Evolutionary conservation across 139 green algal species (phyloP).

Genomic region (Gonium pectorale): DNA sequence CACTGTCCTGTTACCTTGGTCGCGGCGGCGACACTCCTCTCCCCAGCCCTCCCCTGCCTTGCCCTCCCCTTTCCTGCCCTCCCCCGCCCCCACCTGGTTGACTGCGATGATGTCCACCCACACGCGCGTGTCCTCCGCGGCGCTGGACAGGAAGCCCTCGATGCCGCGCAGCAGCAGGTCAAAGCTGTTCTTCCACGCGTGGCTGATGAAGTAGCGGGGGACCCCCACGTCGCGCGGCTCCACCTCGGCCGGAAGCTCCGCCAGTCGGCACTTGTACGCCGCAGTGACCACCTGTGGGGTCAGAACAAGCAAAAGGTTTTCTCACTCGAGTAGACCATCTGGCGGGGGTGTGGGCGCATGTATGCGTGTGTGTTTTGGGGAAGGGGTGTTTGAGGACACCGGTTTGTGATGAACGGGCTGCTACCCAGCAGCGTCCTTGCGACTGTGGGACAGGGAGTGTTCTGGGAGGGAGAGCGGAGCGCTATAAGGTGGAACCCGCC

Average conservation of each 20-base stretch:
- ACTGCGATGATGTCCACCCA: slow-evolving; percentile 17
- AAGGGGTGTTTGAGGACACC: too few species aligned
- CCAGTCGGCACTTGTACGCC: background rate
- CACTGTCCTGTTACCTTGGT: too few species aligned
- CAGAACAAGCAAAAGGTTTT: background rate
- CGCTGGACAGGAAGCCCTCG: background rate
- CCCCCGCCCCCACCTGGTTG: background rate
- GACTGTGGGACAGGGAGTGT: too few species aligned
- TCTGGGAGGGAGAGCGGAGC: too few species aligned
- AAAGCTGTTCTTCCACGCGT: background rate
- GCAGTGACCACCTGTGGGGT: background rate
- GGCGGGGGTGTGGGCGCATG: background rate
- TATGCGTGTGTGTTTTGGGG: too few species aligned
- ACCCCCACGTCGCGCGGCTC: background rate
- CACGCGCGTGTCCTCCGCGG: slow-evolving; percentile 1
- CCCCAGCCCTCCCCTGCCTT: too few species aligned
- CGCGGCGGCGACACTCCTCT: too few species aligned
- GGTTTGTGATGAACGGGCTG: too few species aligned
- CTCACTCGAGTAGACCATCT: background rate
- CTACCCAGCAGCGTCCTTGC: too few species aligned
- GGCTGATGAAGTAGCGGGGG: slow-evolving; percentile 18
- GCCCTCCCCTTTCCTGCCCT: too few species aligned
- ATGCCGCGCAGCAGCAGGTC: background rate
- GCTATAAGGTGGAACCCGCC: too few species aligned
- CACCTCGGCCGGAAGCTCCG: background rate